Evolutionary conservation across 2,329 filamentous ascomycete genomes (phyloP).

Genomic region (Huntiella omanensis): DNA sequence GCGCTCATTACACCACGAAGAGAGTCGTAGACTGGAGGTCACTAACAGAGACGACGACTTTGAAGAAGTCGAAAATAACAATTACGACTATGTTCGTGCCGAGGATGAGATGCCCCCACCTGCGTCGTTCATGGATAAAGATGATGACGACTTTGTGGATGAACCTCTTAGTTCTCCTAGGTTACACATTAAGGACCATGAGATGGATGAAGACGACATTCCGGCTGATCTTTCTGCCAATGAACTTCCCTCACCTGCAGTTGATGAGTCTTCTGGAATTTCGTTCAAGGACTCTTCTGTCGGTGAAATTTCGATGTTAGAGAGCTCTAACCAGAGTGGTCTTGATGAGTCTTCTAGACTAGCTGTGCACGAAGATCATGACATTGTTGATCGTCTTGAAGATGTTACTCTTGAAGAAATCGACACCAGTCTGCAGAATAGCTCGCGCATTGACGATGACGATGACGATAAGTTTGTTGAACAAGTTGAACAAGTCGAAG

Average conservation of each 20-base stretch:
- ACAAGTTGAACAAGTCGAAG: background rate
- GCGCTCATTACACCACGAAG: slow-evolving; percentile 30
- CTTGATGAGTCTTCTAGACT: background rate
- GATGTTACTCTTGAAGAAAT: slow-evolving; percentile 1
- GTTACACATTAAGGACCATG: slow-evolving; percentile 29
- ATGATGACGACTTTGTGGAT: slow-evolving; percentile 60
- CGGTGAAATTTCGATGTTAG: slow-evolving; percentile 6
- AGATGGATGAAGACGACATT: slow-evolving; percentile 40
- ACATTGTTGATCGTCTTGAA: slow-evolving; percentile 6
- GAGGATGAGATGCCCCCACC: slow-evolving; percentile 62
- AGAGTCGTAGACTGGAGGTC: slow-evolving; percentile 56
- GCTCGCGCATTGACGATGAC: background rate
- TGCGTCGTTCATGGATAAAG: slow-evolving; percentile 41
- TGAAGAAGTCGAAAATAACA: slow-evolving; percentile 58
- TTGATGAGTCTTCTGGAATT: slow-evolving; percentile 4
- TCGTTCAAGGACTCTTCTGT: slow-evolving; percentile 3
- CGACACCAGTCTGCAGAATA: background rate
- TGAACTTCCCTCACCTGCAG: slow-evolving; percentile 13
- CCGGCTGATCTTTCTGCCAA: slow-evolving; percentile 12
- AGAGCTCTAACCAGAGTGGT: background rate
- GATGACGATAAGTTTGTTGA: background rate
- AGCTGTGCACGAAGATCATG: slow-evolving; percentile 3
- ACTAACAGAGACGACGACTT: slow-evolving; percentile 80
- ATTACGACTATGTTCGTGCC: slow-evolving; percentile 52
- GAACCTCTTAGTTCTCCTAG: slow-evolving; percentile 53